These are phyloP conservation scores for Cryptococcus hybrid DNA, from an alignment of 1,284 basidiomycete species.

Conservation along the genomic window DNA sequence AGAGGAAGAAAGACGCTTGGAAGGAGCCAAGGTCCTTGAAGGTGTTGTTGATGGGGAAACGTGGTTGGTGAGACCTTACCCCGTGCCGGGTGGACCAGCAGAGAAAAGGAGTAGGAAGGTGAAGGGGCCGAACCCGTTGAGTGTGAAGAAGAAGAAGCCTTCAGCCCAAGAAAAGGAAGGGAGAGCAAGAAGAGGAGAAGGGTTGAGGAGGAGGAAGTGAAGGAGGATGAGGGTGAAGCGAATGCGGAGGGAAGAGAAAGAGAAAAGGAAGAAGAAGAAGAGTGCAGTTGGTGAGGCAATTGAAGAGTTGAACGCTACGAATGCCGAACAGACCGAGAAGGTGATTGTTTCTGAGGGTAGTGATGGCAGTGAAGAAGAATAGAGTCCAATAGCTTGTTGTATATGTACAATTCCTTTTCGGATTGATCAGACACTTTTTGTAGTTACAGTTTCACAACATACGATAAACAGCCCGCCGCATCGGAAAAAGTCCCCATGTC, in stretches of 20 bases:
- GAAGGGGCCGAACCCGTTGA: slow-evolving; percentile 89
- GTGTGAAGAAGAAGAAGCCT: slow-evolving; percentile 79
- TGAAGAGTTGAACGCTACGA: slow-evolving; percentile 39
- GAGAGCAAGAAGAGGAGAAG: slow-evolving; percentile 10
- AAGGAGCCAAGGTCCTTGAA: slow-evolving; percentile 32
- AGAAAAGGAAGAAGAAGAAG: slow-evolving; percentile 35
- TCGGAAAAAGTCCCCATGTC: too few species aligned
- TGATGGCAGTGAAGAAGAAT: slow-evolving; percentile 17
- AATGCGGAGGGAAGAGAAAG: slow-evolving; percentile 31
- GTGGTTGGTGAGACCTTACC: slow-evolving; percentile 54
- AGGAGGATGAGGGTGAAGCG: slow-evolving; percentile 7
- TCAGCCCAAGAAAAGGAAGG: slow-evolving; percentile 2
- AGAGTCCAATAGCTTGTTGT: not conserved
- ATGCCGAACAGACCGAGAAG: slow-evolving; percentile 18
- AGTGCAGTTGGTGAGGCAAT: slow-evolving; percentile 37
- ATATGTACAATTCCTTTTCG: too few species aligned
- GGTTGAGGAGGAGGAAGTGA: slow-evolving; percentile 16
- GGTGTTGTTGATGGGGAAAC: slow-evolving; percentile 42
- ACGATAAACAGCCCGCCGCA: too few species aligned
- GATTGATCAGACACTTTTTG: too few species aligned
- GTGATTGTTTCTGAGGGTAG: slow-evolving; percentile 1
- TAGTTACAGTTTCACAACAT: too few species aligned
- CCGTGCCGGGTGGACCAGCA: slow-evolving; percentile 22
- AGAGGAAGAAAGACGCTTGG: slow-evolving; percentile 46
- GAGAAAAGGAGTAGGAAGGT: slow-evolving; percentile 67